Evolutionary conservation across 495 filamentous ascomycete genomes (phyloP), one percentile per base, ranked within the genome.

Genomic region (Xylaria palmicola): DNA sequence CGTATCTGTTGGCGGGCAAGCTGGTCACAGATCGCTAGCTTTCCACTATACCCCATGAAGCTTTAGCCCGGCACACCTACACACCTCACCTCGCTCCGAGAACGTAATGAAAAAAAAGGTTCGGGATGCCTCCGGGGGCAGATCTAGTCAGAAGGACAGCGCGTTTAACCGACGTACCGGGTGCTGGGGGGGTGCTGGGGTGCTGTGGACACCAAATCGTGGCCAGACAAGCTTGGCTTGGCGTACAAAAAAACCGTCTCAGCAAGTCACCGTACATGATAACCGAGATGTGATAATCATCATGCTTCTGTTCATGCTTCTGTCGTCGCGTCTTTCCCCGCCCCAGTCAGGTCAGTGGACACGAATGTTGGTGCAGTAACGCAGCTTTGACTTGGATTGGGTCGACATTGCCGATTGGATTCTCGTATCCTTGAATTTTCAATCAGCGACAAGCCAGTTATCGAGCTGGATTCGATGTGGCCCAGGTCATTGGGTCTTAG

Each of bases 121-220:
- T 8, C 4, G 39, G 39, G 6, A 6, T 41, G 6, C n/a, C 8
- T 41, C 10, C n/a, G n/a, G 22, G 20, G 45, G 15, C 22, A 15
- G 6, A 29, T 13, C 9, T 19, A 15, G 45, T 27, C 53, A 17
- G 34, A 56, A 43, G 53, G 27, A 56, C 53, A 20, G 34, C 39
- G 53, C 53, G 27, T 44, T 27, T 56, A 44, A 56, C n/a, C 53
- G 53, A 56, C 22, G 41, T 19, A 22, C n/a, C n/a, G n/a, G n/a
- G n/a, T n/a, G n/a, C n/a, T n/a, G n/a, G 17, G 41, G 17, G 10
- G 5, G 6, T 20, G 5, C 39, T 24, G 24, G 53, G 53, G 24
- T 56, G 26, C 15, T 39, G 37, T 15, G 53, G 39, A 13, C 39
- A 32, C 39, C 27, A 43, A 44, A 17, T 24, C 44, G 20, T 4